These are phyloP conservation scores for Populus hybrid DNA, from an alignment of 441 rosid genomes.

Conservation along the genomic window DNA sequence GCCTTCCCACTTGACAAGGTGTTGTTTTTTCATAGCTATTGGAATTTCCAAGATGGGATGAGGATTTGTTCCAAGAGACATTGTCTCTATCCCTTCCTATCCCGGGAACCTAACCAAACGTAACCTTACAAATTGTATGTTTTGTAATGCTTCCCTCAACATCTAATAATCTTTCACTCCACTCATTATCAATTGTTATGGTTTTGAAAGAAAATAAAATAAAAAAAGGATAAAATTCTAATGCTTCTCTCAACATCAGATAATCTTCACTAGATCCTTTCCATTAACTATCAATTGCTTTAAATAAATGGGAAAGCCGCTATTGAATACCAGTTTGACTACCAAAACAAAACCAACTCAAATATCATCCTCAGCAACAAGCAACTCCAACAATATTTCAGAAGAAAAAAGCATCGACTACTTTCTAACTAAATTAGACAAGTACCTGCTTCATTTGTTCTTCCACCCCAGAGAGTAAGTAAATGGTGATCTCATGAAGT, in stretches of 20 bases:
- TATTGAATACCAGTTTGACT: slow-evolving; percentile 9
- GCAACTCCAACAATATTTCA: background rate
- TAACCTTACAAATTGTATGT: no score
- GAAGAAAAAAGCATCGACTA: background rate
- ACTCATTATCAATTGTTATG: no score
- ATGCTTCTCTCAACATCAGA: slow-evolving; percentile 3
- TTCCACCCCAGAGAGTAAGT: background rate
- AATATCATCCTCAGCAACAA: background rate
- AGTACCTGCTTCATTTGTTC: slow-evolving; percentile 9
- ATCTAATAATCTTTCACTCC: no score
- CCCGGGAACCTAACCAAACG: no score
- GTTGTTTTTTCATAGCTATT: no score
- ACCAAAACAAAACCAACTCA: background rate
- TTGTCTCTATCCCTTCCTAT: no score
- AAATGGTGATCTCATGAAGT: slow-evolving; percentile 35
- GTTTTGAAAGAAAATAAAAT: no score
- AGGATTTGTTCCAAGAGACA: no score
- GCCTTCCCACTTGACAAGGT: no score
- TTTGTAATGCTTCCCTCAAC: no score
- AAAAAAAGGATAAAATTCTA: background rate
- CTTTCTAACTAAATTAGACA: background rate
- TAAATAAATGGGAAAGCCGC: background rate
- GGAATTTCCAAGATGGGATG: no score
- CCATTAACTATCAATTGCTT: background rate
- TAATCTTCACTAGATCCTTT: background rate